Conservation (phyloP, 345 rosid species). For the Dipteronia dyeriana region DNA sequence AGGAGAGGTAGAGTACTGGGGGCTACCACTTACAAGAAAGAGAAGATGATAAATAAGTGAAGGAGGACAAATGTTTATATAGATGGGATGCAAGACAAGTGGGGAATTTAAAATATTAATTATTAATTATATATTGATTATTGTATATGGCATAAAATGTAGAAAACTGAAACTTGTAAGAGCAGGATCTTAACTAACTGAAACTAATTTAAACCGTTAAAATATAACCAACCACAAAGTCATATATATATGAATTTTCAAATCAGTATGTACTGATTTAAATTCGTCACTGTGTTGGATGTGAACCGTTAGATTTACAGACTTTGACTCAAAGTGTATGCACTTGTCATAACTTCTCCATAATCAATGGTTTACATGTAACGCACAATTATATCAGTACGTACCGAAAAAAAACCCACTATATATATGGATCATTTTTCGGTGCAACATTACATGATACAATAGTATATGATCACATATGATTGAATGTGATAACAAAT, state of each 20-base stretch:
- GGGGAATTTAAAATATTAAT: not conserved
- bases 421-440: no score
- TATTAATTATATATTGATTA: not conserved
- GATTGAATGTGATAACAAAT: no score
- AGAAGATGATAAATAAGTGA: slow-evolving; percentile 16
- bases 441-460: no score
- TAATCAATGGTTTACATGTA: no score
- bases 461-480: no score
- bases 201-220: slow-evolving; percentile 23
- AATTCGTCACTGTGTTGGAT: no score
- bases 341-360: no score
- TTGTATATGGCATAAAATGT: slow-evolving; percentile 3
- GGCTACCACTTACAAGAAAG: not conserved
- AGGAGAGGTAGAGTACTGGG: not conserved
- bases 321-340: no score
- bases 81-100: slow-evolving; percentile 24
- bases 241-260: not conserved
- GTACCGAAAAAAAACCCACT: no score
- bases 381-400: no score
- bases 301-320: not conserved
- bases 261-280: no score
- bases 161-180: not conserved
- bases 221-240: not conserved
- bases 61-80: slow-evolving; percentile 28
- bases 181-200: slow-evolving; percentile 24